phyloP scores from a whole-genome alignment of 2,329 filamentous ascomycete genomes.

The Bipolaris sorokiniana region DNA sequence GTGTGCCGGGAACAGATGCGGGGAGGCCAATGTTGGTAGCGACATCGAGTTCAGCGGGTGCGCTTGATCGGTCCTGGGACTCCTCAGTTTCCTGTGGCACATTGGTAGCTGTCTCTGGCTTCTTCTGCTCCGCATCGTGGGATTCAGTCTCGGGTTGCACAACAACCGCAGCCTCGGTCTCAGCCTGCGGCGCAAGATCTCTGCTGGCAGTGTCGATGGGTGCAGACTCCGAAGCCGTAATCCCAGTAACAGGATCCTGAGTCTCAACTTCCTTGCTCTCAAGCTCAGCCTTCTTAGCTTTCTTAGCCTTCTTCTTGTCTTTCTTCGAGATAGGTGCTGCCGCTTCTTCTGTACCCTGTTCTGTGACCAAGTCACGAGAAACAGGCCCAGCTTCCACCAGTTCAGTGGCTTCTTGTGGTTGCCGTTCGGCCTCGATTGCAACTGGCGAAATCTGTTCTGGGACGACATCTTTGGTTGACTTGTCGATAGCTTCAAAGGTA shows the following conservation, averaged over 20 bases:
- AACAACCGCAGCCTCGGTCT: background rate
- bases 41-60: background rate
- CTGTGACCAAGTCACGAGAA: background rate
- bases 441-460: background rate
- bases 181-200: background rate
- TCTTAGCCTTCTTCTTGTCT: slow-evolving; percentile 36
- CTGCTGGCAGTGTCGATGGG: slow-evolving; percentile 4
- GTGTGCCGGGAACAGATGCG: background rate
- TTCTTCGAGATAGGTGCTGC: slow-evolving; percentile 26
- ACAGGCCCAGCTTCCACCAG: background rate
- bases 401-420: background rate
- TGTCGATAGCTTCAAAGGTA: background rate
- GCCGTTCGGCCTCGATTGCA: background rate
- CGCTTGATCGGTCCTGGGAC: background rate
- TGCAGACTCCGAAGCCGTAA: slow-evolving; percentile 4
- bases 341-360: slow-evolving; percentile 2
- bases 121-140: slow-evolving; percentile 4
- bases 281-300: slow-evolving; percentile 23
- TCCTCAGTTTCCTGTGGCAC: slow-evolving; percentile 4
- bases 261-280: slow-evolving; percentile 12
- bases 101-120: background rate
- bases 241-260: slow-evolving; percentile 3
- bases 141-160: background rate
- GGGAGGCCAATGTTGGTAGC: background rate
- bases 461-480: background rate